Evolutionary conservation across 2,329 filamentous ascomycete species (phyloP).

Genomic region (Fusarium cicatricum): DNA sequence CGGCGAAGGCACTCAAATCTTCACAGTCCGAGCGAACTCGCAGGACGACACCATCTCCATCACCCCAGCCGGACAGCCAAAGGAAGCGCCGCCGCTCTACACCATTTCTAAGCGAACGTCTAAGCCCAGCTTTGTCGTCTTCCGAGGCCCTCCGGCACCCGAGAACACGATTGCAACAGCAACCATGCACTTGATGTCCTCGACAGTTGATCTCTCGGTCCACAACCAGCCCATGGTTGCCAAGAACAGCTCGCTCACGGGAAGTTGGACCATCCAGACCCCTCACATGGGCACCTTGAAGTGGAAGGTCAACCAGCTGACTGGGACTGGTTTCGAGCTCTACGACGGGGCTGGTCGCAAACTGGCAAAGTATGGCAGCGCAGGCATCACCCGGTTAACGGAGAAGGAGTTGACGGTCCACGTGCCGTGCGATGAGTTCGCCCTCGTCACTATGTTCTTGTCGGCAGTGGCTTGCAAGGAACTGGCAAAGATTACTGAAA

Average conservation of each 20-base stretch:
- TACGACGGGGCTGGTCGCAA: slow-evolving; percentile 26
- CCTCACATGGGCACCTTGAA: slow-evolving; percentile 38
- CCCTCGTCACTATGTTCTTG: slow-evolving; percentile 33
- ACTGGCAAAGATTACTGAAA: slow-evolving; percentile 10
- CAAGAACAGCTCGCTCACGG: slow-evolving; percentile 23
- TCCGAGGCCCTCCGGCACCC: slow-evolving; percentile 20
- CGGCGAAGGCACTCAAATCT: slow-evolving; percentile 13
- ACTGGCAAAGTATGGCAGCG: slow-evolving; percentile 35
- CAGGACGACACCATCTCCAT: slow-evolving; percentile 21
- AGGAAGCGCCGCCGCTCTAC: slow-evolving; percentile 32
- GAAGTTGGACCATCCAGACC: slow-evolving; percentile 26
- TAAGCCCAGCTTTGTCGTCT: slow-evolving; percentile 28
- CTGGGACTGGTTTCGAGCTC: slow-evolving; percentile 23
- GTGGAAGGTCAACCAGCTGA: slow-evolving; percentile 38
- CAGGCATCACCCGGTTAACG: slow-evolving; percentile 3
- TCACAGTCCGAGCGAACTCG: slow-evolving; percentile 16
- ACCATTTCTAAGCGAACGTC: slow-evolving; percentile 20
- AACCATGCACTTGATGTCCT: slow-evolving; percentile 27
- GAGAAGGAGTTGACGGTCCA: slow-evolving; percentile 35
- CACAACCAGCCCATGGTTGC: slow-evolving; percentile 32
- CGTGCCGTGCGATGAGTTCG: slow-evolving; percentile 34
- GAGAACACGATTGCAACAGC: slow-evolving; percentile 30
- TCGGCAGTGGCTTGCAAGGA: slow-evolving; percentile 27
- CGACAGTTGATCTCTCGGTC: slow-evolving; percentile 28
- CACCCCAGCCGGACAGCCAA: slow-evolving; percentile 17